Percentiles rank a stretch among this genome's conserved stretches.
These are phyloP conservation scores for Collybiopsis confluens DNA, from an alignment of 768 basidiomycete genomes.

Conservation along the genomic window DNA sequence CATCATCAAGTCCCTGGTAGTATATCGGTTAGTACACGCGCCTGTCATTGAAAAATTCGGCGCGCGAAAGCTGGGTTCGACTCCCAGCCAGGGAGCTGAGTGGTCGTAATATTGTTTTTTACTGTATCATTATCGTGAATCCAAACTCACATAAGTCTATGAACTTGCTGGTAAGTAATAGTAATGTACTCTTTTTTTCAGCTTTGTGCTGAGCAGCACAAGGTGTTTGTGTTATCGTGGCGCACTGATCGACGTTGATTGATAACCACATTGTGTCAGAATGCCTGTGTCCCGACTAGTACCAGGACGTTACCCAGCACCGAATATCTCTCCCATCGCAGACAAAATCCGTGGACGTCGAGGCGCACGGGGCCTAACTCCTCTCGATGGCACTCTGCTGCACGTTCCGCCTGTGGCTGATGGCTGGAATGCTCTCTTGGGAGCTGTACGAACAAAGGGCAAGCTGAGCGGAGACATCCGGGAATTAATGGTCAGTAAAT, in stretches of 20 bases:
- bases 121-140: too few species aligned
- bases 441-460: constrained; percentile 45
- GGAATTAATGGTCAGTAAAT: constrained; percentile 42
- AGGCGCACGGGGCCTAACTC: constrained; percentile 43
- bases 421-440: constrained; percentile 48
- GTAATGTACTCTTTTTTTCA: too few species aligned
- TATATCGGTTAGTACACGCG: constrained; percentile 1
- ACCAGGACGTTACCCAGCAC: constrained; percentile 38
- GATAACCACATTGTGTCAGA: neutral
- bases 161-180: too few species aligned
- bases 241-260: too few species aligned
- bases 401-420: constrained; percentile 45
- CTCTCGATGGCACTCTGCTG: constrained; percentile 44
- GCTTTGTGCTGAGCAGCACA: too few species aligned
- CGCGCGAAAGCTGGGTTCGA: constrained; percentile 1
- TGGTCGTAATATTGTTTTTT: too few species aligned
- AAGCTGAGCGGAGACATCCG: constrained; percentile 42
- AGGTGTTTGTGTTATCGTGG: too few species aligned
- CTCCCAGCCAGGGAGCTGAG: neutral
- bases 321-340: constrained; percentile 38
- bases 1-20: neutral
- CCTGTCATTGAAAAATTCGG: neutral
- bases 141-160: too few species aligned
- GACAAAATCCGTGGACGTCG: constrained; percentile 47
- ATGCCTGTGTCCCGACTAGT: constrained; percentile 34